Percentiles rank a stretch among this genome's conserved stretches.
phyloP scores from a whole-genome alignment of 768 basidiomycete genomes.

The Phanerodontia chrysosporium region DNA sequence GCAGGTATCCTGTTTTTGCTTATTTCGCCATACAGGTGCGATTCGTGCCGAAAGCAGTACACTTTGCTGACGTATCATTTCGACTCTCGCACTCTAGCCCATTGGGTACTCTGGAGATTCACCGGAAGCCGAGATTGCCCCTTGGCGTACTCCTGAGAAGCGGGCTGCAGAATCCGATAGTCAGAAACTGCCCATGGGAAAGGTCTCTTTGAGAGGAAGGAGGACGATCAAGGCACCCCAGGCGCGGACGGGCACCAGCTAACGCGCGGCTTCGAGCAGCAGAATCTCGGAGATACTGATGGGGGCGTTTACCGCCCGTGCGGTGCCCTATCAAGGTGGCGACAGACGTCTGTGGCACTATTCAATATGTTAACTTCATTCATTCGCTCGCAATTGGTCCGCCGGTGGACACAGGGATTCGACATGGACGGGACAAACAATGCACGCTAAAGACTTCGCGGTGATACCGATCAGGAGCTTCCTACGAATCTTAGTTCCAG shows the following conservation, averaged over 20 bases:
- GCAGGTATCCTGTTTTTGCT: not conserved
- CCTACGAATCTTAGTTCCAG: conserved; percentile 8
- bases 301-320: conserved; percentile 1
- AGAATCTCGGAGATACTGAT: conserved; percentile 11
- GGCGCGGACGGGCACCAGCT: not conserved
- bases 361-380: conserved; percentile 2
- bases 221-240: conserved; percentile 11
- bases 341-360: conserved; percentile 6
- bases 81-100: not conserved
- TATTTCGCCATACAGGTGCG: not conserved
- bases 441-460: conserved; percentile 8
- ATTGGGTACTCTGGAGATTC: conserved; percentile 7
- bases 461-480: conserved; percentile 13
- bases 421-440: conserved; percentile 4
- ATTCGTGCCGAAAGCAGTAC: not conserved
- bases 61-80: not conserved
- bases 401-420: conserved; percentile 2
- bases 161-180: conserved; percentile 12
- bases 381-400: conserved; percentile 3
- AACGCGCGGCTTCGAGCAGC: not conserved
- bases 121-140: conserved; percentile 16
- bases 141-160: conserved; percentile 14
- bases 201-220: conserved; percentile 2
- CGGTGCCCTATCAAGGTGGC: conserved; percentile 1
- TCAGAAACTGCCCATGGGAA: conserved; percentile 9